These are phyloP conservation scores for Rhizopogon roseolus DNA, from an alignment of 768 basidiomycete genomes.

Conservation along the genomic window DNA sequence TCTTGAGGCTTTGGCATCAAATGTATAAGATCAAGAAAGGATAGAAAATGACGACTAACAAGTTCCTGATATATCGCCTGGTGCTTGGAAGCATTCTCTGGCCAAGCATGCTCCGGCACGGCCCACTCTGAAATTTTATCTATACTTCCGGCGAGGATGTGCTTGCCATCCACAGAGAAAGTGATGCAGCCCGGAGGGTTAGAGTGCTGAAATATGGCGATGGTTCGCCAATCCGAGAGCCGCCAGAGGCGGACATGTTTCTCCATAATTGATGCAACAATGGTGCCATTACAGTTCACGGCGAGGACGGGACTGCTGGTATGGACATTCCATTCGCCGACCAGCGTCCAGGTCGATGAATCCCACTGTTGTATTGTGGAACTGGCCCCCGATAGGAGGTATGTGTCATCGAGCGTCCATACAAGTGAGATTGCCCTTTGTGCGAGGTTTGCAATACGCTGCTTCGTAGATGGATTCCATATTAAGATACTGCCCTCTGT, in stretches of 20 bases:
- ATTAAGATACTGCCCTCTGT: too few relatives aligned
- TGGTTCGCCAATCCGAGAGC: background rate
- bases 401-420: background rate
- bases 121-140: background rate
- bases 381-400: background rate
- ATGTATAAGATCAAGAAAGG: background rate
- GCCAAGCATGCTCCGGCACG: background rate
- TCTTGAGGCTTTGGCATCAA: too few relatives aligned
- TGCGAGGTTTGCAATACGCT: background rate
- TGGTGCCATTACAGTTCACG: background rate
- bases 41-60: background rate
- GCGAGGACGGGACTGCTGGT: background rate
- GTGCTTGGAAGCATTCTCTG: background rate
- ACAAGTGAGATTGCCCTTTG: background rate
- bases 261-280: background rate
- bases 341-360: background rate
- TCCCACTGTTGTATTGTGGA: background rate
- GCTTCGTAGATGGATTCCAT: too few relatives aligned
- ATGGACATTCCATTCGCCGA: background rate
- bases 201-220: background rate
- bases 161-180: background rate
- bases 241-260: slow-evolving; percentile 11
- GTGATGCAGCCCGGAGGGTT: background rate
- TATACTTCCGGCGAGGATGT: background rate
- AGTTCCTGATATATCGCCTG: background rate